Evolutionary conservation across 2,329 filamentous ascomycete genomes (phyloP), one percentile per base, ranked within the genome.

Genomic region (Magnaporthiopsis incrustans): DNA sequence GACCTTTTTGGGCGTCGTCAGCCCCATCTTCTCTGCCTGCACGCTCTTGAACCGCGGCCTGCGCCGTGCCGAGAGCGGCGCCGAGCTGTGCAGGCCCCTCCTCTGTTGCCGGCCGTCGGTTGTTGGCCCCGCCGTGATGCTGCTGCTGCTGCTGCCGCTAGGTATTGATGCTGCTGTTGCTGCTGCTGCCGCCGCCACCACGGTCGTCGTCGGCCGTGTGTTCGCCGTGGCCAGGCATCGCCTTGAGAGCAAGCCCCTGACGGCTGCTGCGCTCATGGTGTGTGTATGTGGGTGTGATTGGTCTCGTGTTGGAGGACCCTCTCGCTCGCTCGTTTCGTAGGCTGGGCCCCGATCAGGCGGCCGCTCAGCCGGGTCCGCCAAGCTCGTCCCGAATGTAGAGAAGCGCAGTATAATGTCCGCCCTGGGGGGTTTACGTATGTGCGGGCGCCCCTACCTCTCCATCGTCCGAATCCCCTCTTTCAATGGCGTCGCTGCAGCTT

Each of bases 31-130:
- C 63, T 78, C 75, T 27, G 82, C 82, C 65, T 75, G 78, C 69
- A 85, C 74, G 72, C 78, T 86, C 70, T 77, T 80, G 72, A 85
- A 85, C 57, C 82, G 77, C 63, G 79, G 71, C 66, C 73, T 78
- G 68, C 78, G 78, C 68, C 80, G 78, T 66, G 76, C 78, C 67
- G 77, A 72, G 50, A 81, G 76, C 60, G 76, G 73, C 60, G 79
- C 73, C 60, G 82, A 83, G 72, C 75, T 82, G 75, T 85, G 83
- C 72, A 86, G 44, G 2, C 22, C 44, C 44, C 44, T 53, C 44
- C 22, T 53, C n/a, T 53, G 38, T 5, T 44, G 38, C 38, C 38
- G 38, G 38, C 38, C 38, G 14, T 44, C 14, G 38, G 14, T 44
- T 18, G 38, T 6, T 44, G 38, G 38, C 15, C 38, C 38, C 38